Evolutionary conservation across 2,329 filamentous ascomycete genomes (phyloP).

Genomic region (Aspergillus sp.): DNA sequence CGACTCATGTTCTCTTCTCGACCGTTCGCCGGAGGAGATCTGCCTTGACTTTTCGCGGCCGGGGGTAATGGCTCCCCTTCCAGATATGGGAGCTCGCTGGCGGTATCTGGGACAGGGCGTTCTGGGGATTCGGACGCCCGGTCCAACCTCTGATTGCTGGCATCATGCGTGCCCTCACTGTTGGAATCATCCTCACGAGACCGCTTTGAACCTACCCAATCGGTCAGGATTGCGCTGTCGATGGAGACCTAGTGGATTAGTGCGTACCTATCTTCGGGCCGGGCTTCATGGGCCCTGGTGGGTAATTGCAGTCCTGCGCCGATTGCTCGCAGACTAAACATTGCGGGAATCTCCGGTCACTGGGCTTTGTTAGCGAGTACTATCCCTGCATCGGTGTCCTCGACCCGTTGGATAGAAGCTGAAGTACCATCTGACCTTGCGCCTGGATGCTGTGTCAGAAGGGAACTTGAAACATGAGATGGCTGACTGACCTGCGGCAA

Average conservation of each 20-base stretch:
- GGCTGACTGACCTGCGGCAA: neutral
- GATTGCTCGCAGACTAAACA: constrained; percentile 15
- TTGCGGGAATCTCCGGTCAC: neutral
- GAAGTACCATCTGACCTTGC: constrained; percentile 1
- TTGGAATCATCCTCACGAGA: neutral
- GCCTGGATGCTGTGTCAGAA: neutral
- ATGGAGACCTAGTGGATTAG: constrained; percentile 4
- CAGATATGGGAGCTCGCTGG: neutral
- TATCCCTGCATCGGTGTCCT: neutral
- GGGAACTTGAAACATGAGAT: neutral
- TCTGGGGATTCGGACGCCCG: neutral
- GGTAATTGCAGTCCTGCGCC: constrained; percentile 15
- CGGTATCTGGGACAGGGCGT: neutral
- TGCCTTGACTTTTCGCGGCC: neutral
- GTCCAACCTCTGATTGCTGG: neutral
- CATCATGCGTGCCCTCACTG: neutral
- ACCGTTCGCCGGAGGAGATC: neutral
- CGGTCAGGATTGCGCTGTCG: neutral
- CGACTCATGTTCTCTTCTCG: neutral
- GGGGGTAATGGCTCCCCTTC: neutral
- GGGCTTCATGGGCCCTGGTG: constrained; percentile 15
- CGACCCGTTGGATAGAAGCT: neutral
- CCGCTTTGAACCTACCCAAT: neutral
- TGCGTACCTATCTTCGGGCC: constrained; percentile 20
- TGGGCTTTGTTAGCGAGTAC: neutral